Percentiles rank a stretch among this genome's conserved stretches.
Conservation (phyloP, 2,329 filamentous ascomycete genomes). For the Ceratocystis lukuohia region DNA sequence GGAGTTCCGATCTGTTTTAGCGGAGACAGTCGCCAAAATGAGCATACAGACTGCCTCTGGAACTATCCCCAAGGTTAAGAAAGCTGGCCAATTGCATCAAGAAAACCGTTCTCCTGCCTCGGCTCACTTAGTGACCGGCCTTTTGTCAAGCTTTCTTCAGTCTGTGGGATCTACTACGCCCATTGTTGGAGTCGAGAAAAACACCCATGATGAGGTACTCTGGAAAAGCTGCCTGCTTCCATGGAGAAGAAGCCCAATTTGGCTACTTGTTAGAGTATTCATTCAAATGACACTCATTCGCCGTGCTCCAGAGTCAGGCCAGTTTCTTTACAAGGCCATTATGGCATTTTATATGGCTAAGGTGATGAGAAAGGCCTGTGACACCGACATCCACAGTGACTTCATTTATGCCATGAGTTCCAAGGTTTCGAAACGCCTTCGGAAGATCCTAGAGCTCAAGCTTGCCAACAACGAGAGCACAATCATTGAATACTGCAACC, state of each 20-base stretch:
- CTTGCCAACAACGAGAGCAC: neutral
- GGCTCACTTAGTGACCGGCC: slow-evolving; percentile 40
- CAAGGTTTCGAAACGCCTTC: slow-evolving; percentile 32
- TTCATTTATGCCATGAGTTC: slow-evolving; percentile 30
- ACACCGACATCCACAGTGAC: slow-evolving; percentile 22
- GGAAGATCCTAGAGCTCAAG: slow-evolving; percentile 27
- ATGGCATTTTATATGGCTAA: slow-evolving; percentile 34
- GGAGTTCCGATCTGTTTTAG: slow-evolving; percentile 14
- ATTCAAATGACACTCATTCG: slow-evolving; percentile 29
- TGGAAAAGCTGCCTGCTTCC: slow-evolving; percentile 27
- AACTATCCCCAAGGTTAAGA: slow-evolving; percentile 24
- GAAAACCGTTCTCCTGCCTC: slow-evolving; percentile 37
- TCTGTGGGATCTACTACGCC: slow-evolving; percentile 25
- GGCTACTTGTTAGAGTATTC: slow-evolving; percentile 41
- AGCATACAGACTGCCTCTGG: slow-evolving; percentile 23
- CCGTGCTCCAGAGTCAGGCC: neutral
- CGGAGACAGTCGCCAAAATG: slow-evolving; percentile 23
- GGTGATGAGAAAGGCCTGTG: slow-evolving; percentile 25
- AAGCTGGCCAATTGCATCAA: slow-evolving; percentile 26
- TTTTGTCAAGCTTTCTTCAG: slow-evolving; percentile 30
- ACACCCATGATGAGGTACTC: slow-evolving; percentile 41
- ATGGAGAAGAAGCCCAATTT: slow-evolving; percentile 41
- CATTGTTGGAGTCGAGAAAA: slow-evolving; percentile 32
- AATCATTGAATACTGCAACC: neutral
- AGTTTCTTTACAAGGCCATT: slow-evolving; percentile 35